These are phyloP conservation scores for Pseudogymnoascus sp. DNA, from an alignment of 2,329 filamentous ascomycete genomes.

Conservation along the genomic window DNA sequence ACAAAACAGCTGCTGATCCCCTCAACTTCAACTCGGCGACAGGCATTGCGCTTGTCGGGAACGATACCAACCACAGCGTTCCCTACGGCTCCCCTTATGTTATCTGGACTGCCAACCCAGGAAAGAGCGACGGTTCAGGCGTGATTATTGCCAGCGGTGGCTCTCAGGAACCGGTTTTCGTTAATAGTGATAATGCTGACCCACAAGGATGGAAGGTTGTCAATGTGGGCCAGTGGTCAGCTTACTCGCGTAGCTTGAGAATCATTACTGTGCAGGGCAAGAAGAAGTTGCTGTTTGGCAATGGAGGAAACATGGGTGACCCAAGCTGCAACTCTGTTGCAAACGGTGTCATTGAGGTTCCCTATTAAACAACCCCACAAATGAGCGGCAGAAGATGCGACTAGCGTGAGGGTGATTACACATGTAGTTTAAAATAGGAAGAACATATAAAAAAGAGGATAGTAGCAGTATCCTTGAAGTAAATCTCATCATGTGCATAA, in stretches of 20 bases:
- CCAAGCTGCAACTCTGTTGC: background rate
- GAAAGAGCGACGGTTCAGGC: background rate
- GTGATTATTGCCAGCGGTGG: constrained; percentile 1
- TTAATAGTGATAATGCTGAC: constrained; percentile 10
- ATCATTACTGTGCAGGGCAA: background rate
- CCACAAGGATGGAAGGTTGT: constrained; percentile 7
- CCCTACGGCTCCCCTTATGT: constrained; percentile 11
- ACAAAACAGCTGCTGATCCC: background rate
- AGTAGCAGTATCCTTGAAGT: background rate
- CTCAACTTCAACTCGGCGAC: background rate
- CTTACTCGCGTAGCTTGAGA: constrained; percentile 12
- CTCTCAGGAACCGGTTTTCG: constrained; percentile 2
- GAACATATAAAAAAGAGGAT: background rate
- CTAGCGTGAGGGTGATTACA: background rate
- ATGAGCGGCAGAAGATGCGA: background rate
- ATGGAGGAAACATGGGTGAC: constrained; percentile 9
- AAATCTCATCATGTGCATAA: background rate
- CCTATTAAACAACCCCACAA: background rate
- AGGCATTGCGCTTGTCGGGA: background rate
- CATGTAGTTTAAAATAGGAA: background rate
- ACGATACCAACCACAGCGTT: background rate
- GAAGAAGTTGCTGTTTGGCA: constrained; percentile 9
- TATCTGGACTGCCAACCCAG: constrained; percentile 11
- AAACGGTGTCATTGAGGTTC: constrained; percentile 7
- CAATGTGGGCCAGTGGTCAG: constrained; percentile 9